These are phyloP conservation scores for Apiotrichum sp. DNA, from an alignment of 1,284 basidiomycete species.

Conservation along the genomic window DNA sequence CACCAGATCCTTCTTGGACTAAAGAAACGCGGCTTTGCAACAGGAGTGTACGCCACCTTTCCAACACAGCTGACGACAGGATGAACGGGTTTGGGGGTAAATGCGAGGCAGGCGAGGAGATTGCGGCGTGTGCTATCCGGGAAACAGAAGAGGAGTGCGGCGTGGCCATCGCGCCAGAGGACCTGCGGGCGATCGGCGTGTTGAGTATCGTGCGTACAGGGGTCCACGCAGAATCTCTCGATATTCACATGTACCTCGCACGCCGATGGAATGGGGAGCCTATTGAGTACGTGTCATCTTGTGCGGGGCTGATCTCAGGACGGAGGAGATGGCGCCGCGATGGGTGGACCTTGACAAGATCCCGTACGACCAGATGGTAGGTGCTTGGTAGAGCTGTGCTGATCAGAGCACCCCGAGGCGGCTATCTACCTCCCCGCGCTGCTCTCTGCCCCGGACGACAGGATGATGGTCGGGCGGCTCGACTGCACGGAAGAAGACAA, in stretches of 20 bases:
- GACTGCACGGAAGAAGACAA: background rate
- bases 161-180: conserved; percentile 51
- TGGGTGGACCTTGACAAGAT: background rate
- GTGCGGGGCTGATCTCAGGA: background rate
- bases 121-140: conserved; percentile 57
- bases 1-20: conserved; percentile 57
- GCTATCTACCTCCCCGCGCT: background rate
- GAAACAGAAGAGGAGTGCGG: conserved; percentile 77
- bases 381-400: background rate
- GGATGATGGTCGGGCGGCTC: background rate
- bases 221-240: background rate
- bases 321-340: background rate
- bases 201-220: background rate
- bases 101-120: conserved; percentile 58
- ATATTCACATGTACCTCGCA: background rate
- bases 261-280: background rate
- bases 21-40: conserved; percentile 66
- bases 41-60: conserved; percentile 51
- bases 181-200: background rate
- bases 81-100: conserved; percentile 70
- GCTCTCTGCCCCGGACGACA: background rate
- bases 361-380: background rate
- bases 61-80: background rate
- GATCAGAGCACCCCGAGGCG: background rate
- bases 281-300: background rate